Base-by-base conservation (phyloP, 257 asterid genomes). In the Rhazya stricta region DNA sequence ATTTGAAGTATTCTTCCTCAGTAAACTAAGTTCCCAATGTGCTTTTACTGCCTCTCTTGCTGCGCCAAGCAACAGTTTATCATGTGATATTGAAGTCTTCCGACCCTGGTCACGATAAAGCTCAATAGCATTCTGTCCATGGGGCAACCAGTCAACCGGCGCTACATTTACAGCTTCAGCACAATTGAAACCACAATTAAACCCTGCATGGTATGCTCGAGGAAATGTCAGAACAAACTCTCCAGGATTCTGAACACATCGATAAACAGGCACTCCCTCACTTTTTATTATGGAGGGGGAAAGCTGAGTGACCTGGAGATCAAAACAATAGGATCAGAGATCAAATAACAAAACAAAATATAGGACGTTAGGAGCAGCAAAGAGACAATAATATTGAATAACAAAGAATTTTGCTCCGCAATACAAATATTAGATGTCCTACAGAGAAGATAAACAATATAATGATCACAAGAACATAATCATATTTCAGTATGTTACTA, bases 81-180 rank as follows among this genome's bases (percentile, higher is more conserved):
- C 99, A 76, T 94, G 98, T 61, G 99, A 94, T 78, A 94, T 83
- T 42, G 99, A 89, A 51, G 99, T 92, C 82, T 88, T 89, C 48
- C 98, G 86, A 71, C 90, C 88, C 83, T 89, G 96, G 77, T 85
- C 96, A 56, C 89, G 83, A 51, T 94, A 94, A 72, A 91, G 98
- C 90, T 92, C 96, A 73, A 94, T 88, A 62, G 99, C 99, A 82
- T 89, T 89, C 76, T 90, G 97, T 18, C 99, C 99, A 69, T 94
- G 99, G 32, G 95, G 99, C 82, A 94, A 85, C 99, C 99, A 94
- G 79, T 94, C 99, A 82, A 94, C 96, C 74, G 99, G 99, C 78
- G 99, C 99, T 53, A 94, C 96, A 78, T 94, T 94, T 78, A 94
- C 99, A 74, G 99, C 99, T 86, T 94, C 99, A 70, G 99, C 99